Percentiles rank a stretch among this genome's conserved stretches.
These are phyloP conservation scores for Tetragonia tetragonoides DNA, from an alignment of 148 eudicot species.

Conservation along the genomic window DNA sequence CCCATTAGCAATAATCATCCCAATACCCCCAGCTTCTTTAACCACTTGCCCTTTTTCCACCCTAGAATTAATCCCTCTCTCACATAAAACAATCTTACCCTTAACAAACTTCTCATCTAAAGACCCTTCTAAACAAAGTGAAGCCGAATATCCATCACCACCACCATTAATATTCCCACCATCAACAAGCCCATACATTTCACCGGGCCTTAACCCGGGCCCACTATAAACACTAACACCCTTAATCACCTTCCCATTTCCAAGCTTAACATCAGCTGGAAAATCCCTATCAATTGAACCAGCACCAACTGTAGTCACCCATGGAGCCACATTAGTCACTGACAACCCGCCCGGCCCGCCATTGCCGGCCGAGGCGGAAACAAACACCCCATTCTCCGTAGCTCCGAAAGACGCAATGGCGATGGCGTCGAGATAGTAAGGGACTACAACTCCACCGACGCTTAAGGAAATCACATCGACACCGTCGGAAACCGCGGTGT, in stretches of 20 bases:
- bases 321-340: constrained; percentile 82
- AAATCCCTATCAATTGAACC: constrained; percentile 85
- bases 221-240: constrained; percentile 84
- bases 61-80: constrained; percentile 85
- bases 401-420: constrained; percentile 84
- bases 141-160: constrained; percentile 78
- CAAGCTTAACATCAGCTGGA: constrained; percentile 79
- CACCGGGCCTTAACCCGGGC: constrained; percentile 45
- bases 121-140: constrained; percentile 80
- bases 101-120: constrained; percentile 47
- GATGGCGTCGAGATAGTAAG: constrained; percentile 83
- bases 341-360: constrained; percentile 89
- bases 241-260: constrained; percentile 54
- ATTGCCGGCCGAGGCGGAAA: constrained; percentile 90
- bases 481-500: constrained; percentile 78
- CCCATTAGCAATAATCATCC: constrained; percentile 88
- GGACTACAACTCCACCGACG: constrained; percentile 90
- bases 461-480: constrained; percentile 77
- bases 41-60: constrained; percentile 85
- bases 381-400: constrained; percentile 58
- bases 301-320: constrained; percentile 91
- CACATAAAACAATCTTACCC: constrained; percentile 86
- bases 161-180: constrained; percentile 53
- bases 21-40: constrained; percentile 70
- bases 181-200: constrained; percentile 61